Base-by-base conservation (phyloP, 768 basidiomycete genomes). In the Lanmaoa pseudosensibilis region DNA sequence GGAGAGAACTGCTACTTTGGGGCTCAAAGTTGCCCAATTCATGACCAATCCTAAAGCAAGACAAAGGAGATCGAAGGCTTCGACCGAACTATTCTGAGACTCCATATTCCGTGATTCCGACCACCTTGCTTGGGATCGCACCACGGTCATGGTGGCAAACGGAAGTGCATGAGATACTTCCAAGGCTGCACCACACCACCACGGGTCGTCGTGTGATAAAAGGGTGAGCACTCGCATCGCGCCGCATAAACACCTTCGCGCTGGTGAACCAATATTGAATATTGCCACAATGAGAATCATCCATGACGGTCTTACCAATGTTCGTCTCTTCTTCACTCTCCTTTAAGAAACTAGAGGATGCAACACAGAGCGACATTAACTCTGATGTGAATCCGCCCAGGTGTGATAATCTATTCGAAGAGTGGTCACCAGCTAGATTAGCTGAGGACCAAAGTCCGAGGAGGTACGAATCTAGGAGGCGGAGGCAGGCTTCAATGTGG, bases 21-120 rank as follows among this genome's bases (percentile, higher is more conserved):
- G 76, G n/a, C 78, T 73, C 6, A 74, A 74, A 64, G 91, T 87
- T 0, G 90, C 83, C 41, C 92, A 74, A 68, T 92, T 92, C 50
- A 89, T 90, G 39, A 92, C 73, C 11, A 92, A 73, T 1, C 86
- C 91, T 6, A 93, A 78, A 7, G 85, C 80, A 27, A 93, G 83
- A 68, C 90, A 92, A 5, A 91, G 74, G 34, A 80, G 77, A 65
- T 93, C 92, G n/a, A 89, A 75, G 4, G 79, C 73, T 38, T 80
- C 76, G 5, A 77, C 73, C 0, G 71, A 64, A 52, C 46, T 34
- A 19, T 43, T 18, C 16, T 23, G 55, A 46, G 58, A 36, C n/a
- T 56, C 67, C 1, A 2, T 33, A 12, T 23, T 49, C 3, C 37
- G 47, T 4, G 50, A 55, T 37, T 56, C 50, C 10, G 46, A 61